Evolutionary conservation across 2,329 filamentous ascomycete species (phyloP).

Genomic region (Hypoxylon sp.): DNA sequence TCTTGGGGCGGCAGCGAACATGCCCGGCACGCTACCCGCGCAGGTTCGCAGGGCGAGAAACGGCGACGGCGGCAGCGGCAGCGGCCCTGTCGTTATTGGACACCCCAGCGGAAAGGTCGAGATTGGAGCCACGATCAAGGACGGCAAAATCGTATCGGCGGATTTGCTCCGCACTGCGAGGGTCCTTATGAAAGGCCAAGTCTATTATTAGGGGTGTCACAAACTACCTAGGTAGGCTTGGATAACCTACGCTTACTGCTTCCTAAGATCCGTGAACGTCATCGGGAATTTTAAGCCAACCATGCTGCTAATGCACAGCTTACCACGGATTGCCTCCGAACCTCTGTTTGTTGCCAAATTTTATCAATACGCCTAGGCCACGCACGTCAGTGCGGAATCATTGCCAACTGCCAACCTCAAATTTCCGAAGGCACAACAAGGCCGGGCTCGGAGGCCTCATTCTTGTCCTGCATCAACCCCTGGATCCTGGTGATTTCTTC

Average conservation of each 20-base stretch:
- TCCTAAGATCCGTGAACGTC: too few relatives aligned
- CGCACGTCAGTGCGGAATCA: neutral
- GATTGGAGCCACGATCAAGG: conserved; percentile 52
- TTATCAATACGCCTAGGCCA: neutral
- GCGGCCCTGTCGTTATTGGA: conserved; percentile 49
- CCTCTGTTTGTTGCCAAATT: too few relatives aligned
- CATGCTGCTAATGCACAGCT: too few relatives aligned
- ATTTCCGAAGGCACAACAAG: neutral
- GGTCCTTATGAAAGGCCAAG: conserved; percentile 58
- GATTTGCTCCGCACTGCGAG: conserved; percentile 57
- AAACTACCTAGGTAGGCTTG: too few relatives aligned
- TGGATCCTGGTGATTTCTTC: neutral
- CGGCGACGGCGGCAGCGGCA: neutral
- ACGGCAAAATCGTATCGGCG: conserved; percentile 53
- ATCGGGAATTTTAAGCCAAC: too few relatives aligned
- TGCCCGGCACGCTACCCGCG: conserved; percentile 52
- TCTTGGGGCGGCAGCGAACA: conserved; percentile 50
- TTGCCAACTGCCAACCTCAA: neutral
- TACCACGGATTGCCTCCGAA: too few relatives aligned
- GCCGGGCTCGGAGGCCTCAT: neutral
- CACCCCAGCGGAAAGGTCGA: conserved; percentile 58
- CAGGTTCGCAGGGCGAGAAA: conserved; percentile 13
- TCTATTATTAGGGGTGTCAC: conserved; percentile 50
- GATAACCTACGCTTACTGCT: too few relatives aligned
- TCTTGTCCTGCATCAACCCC: neutral